Evolutionary conservation across 2,329 filamentous ascomycete genomes (phyloP), one percentile per base, ranked within the genome.

Genomic region (Sporothrix schenckii): DNA sequence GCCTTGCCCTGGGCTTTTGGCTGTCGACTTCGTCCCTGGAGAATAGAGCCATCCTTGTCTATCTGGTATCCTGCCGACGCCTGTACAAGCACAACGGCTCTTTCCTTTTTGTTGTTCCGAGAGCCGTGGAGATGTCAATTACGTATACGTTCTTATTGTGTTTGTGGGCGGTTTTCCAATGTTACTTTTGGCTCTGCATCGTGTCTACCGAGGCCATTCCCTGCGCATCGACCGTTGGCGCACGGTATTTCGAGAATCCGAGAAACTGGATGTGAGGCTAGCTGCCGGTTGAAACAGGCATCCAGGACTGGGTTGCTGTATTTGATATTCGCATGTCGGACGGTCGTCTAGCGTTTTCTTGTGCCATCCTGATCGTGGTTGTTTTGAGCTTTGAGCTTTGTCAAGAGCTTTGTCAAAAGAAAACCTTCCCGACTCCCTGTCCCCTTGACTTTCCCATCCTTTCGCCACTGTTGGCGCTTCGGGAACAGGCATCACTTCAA

Each of bases 121-220:
- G 58, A 63, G 21, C 58, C 58, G 56, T 44, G 34, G 56, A 27
- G 39, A 63, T 21, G 47, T 63, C 58, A 63, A 63, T 61, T 63
- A 63, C 58, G 58, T 63, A 63, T 63, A 34, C 1, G n/a, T 47
- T 9, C n/a, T n/a, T n/a, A n/a, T 11, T 16, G 27, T 30, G 44
- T 50, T 30, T 65, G 7, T 14, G n/a, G 44, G 50, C 11, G 41
- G 41, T 49, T 41, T 63, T 30, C 49, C 30, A 34, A 34, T 34
- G 34, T 34, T 34, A 4, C 34, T 34, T 0, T 34, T 34, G 34
- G 34, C 34, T 44, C 2, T 44, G 41, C 13, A 16, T 44, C n/a
- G 21, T 47, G 39, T n/a, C 27, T 39, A 4, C 49, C 9, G 56
- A 44, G 56, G 56, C 34, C 34, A 11, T 63, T 63, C 58, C 41